Conservation (phyloP, 1,139 yeast genomes). For the Candida sp. region DNA sequence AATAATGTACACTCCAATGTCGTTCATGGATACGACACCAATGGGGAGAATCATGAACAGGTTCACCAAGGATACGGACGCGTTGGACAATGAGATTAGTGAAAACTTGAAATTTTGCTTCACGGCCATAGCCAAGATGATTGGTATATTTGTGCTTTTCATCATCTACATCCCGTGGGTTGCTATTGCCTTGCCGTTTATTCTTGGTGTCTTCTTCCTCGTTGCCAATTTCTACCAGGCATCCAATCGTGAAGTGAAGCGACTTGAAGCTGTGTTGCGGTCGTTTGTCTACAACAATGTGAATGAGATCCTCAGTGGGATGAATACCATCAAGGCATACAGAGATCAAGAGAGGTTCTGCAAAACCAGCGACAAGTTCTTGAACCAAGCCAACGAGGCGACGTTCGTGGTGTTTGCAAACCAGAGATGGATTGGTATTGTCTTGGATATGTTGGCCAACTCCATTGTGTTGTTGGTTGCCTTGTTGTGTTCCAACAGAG, state of each 20-base stretch:
- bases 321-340: slow-evolving; percentile 74
- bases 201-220: slow-evolving; percentile 46
- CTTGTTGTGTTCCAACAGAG: slow-evolving; percentile 65
- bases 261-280: slow-evolving; percentile 46
- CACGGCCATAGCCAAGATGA: slow-evolving; percentile 54
- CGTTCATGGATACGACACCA: slow-evolving; percentile 65
- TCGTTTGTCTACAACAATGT: slow-evolving; percentile 60
- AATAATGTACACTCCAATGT: slow-evolving; percentile 59
- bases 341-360: slow-evolving; percentile 53
- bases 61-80: slow-evolving; percentile 83
- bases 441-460: slow-evolving; percentile 60
- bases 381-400: slow-evolving; percentile 75
- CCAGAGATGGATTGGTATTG: slow-evolving; percentile 81
- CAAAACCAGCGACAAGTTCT: slow-evolving; percentile 46
- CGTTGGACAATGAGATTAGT: slow-evolving; percentile 75
- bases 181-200: slow-evolving; percentile 69
- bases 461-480: slow-evolving; percentile 51
- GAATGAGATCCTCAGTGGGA: slow-evolving; percentile 75
- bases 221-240: slow-evolving; percentile 46
- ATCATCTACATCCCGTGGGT: slow-evolving; percentile 75
- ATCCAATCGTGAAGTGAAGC: slow-evolving; percentile 39
- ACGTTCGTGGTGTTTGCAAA: slow-evolving; percentile 66
- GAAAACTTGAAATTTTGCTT: slow-evolving; percentile 59
- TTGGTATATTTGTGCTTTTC: slow-evolving; percentile 69
- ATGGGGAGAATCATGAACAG: slow-evolving; percentile 63